Evolutionary conservation across 2,329 filamentous ascomycete species (phyloP).

Genomic region (Cercospora zeae-maydis): DNA sequence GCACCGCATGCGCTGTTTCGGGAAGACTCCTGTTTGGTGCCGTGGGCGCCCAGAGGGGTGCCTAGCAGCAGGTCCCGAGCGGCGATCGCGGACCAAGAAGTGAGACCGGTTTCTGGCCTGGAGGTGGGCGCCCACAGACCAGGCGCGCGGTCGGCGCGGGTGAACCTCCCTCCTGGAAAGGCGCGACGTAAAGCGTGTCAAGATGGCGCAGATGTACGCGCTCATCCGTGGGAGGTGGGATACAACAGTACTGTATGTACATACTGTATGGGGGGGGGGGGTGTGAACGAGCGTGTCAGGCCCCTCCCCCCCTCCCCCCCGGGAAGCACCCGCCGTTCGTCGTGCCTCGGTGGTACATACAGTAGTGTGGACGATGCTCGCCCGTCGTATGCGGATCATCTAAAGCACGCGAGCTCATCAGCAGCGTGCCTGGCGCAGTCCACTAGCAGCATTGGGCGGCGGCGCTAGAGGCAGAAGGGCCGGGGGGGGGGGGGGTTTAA

Average conservation of each 20-base stretch:
- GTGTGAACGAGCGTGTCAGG: no score
- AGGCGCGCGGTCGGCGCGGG: neutral
- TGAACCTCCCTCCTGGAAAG: conserved; percentile 3
- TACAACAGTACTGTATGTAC: no score
- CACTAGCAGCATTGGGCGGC: neutral
- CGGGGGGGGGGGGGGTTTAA: no score
- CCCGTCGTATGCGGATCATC: neutral
- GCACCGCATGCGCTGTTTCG: neutral
- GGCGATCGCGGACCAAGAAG: neutral
- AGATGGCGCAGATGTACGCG: neutral
- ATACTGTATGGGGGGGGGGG: no score
- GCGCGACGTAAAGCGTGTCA: neutral
- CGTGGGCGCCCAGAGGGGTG: neutral
- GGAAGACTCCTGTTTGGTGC: neutral
- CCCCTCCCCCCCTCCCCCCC: no score
- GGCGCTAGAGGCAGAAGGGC: neutral
- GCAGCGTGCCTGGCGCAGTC: neutral
- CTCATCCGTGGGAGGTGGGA: no score
- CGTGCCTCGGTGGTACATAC: no score
- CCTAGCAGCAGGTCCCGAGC: neutral
- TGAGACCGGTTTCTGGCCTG: neutral
- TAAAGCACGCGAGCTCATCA: neutral
- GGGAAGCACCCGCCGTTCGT: no score
- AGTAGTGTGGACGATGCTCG: no score
- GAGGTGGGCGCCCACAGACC: neutral